Evolutionary conservation across 176 grass and related monocot species (phyloP).

Genomic region (Carex cristatella): DNA sequence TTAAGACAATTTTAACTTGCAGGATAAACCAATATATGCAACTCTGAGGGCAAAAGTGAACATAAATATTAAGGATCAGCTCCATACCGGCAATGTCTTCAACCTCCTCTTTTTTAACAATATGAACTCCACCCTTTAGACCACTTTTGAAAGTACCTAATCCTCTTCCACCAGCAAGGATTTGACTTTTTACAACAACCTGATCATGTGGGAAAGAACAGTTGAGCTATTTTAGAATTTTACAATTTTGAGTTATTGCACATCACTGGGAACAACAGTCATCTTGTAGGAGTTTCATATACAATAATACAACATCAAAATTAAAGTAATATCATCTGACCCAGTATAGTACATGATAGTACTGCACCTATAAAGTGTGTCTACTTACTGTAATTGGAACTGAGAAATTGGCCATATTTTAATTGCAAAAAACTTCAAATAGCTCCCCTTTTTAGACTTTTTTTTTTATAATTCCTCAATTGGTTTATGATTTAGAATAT

Average conservation of each 20-base stretch:
- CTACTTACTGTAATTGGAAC: not conserved
- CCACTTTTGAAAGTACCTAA: conserved; percentile 98
- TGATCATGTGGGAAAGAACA: conserved; percentile 15
- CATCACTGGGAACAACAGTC: not conserved
- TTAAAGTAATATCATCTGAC: not conserved
- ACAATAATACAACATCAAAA: not conserved
- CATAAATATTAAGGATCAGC: conserved; percentile 15
- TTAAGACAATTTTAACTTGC: not conserved
- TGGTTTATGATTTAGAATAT: not conserved
- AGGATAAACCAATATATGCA: not conserved
- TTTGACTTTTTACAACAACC: conserved; percentile 99
- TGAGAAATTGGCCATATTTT: not conserved
- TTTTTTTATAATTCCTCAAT: not conserved
- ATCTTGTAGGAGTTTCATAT: not conserved
- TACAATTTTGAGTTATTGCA: not conserved
- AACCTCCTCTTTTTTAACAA: conserved; percentile 88
- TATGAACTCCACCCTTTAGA: conserved; percentile 94
- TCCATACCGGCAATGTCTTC: conserved; percentile 58
- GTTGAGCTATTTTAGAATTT: not conserved
- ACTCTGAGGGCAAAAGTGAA: conserved; percentile 3
- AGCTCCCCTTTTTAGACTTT: not conserved
- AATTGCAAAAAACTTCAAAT: not conserved
- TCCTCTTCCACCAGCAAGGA: conserved; percentile 93
- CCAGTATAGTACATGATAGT: not conserved
- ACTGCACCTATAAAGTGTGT: not conserved